A percentile compares a stretch with the other conserved stretches of the same genome.
phyloP scores from a whole-genome alignment of 2,329 filamentous ascomycete species.

The Diaporthe destruens region DNA sequence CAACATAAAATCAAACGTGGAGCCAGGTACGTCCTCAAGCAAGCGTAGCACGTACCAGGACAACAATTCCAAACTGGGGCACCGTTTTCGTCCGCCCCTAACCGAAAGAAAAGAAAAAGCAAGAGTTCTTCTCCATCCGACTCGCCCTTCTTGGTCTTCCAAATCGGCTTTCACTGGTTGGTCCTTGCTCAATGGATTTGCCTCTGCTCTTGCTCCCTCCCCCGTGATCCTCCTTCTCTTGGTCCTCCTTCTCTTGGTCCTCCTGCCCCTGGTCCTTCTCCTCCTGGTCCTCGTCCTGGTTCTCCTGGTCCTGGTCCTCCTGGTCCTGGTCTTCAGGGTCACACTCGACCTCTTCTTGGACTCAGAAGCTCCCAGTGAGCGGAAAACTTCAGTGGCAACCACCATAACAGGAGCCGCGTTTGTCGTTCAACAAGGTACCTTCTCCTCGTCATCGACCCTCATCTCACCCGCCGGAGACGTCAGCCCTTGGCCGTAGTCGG shows the following conservation, averaged over 20 bases:
- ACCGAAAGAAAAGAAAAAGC: no score
- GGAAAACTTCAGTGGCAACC: not conserved
- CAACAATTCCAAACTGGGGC: not conserved
- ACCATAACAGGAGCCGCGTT: not conserved
- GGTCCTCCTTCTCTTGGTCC: not conserved
- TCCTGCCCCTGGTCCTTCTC: not conserved
- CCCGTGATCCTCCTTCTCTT: not conserved
- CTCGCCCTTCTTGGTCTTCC: not conserved
- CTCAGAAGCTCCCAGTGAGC: not conserved
- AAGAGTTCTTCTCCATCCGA: not conserved
- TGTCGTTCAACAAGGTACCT: not conserved
- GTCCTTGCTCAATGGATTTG: not conserved
- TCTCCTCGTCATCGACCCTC: not conserved
- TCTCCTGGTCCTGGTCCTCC: not conserved
- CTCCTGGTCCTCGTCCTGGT: not conserved
- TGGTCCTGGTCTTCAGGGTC: not conserved
- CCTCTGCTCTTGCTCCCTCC: not conserved
- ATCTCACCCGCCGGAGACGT: not conserved
- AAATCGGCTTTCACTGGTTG: not conserved
- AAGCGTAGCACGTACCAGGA: not conserved
- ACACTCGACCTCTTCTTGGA: not conserved
- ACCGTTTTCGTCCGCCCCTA: not conserved
- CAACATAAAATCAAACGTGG: not conserved
- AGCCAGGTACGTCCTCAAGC: not conserved
- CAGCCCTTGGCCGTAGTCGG: not conserved